A percentile compares a stretch with the other conserved stretches of the same genome.
phyloP scores from a whole-genome alignment of 371 early-diverging fungal species.

The Apophysomyces variabilis region DNA sequence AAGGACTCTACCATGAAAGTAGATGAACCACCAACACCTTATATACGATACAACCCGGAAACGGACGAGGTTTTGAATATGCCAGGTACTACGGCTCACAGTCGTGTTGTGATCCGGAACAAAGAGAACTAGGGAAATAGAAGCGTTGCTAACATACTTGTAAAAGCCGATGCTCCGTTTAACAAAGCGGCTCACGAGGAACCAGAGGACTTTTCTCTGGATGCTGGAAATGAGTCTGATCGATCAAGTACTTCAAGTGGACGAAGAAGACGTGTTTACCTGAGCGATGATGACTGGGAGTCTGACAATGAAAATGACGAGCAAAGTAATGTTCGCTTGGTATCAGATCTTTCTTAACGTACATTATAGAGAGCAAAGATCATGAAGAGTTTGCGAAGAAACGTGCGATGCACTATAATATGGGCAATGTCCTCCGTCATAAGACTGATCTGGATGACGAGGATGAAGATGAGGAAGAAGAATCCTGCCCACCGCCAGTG shows the following conservation, averaged over 20 bases:
- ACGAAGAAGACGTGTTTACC: slow-evolving; percentile 36
- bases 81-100: slow-evolving; percentile 30
- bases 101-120: slow-evolving; percentile 5
- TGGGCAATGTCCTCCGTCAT: slow-evolving; percentile 69
- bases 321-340: slow-evolving; percentile 28
- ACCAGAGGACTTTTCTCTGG: slow-evolving; percentile 52
- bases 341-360: background rate
- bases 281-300: slow-evolving; percentile 59
- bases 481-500: slow-evolving; percentile 23
- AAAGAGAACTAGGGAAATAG: slow-evolving; percentile 5
- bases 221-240: slow-evolving; percentile 50
- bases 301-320: slow-evolving; percentile 51
- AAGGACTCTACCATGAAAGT: slow-evolving; percentile 96
- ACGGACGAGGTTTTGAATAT: slow-evolving; percentile 76
- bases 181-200: slow-evolving; percentile 39
- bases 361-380: slow-evolving; percentile 41
- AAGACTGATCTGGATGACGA: slow-evolving; percentile 51
- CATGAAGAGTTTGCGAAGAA: slow-evolving; percentile 74
- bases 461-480: slow-evolving; percentile 28
- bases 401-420: slow-evolving; percentile 85
- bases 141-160: background rate
- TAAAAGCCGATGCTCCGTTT: background rate
- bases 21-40: slow-evolving; percentile 97
- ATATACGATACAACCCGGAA: slow-evolving; percentile 81
- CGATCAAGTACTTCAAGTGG: slow-evolving; percentile 42